Percentiles rank a stretch among this genome's conserved stretches.
Evolutionary conservation across 2,329 filamentous ascomycete species (phyloP).

Genomic region (Penicillium nordicum): DNA sequence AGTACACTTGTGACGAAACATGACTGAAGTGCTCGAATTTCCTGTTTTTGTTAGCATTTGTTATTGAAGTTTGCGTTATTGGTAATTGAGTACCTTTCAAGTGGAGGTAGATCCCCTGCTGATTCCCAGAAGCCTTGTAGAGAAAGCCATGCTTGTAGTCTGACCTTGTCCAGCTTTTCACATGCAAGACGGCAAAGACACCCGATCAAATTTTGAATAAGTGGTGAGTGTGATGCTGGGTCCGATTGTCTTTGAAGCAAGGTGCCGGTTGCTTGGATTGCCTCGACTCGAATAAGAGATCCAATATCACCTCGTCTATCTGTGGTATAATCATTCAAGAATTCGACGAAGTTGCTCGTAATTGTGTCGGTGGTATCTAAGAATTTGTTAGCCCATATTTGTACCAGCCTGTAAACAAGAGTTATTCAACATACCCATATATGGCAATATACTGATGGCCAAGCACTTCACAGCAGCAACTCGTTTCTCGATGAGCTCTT

Average conservation of each 20-base stretch:
- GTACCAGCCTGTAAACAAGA: background rate
- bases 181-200: conserved; percentile 66
- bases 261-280: conserved; percentile 61
- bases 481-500: conserved; percentile 42
- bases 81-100: conserved; percentile 41
- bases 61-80: background rate
- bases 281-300: conserved; percentile 77
- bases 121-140: conserved; percentile 42
- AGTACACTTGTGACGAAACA: conserved; percentile 45
- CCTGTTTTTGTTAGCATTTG: conserved; percentile 24
- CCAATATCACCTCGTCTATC: conserved; percentile 87
- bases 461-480: conserved; percentile 42
- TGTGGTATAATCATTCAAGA: conserved; percentile 83
- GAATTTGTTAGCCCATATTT: conserved; percentile 13
- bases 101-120: conserved; percentile 30
- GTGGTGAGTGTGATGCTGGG: conserved; percentile 10
- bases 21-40: conserved; percentile 45
- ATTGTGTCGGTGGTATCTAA: conserved; percentile 32
- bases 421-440: conserved; percentile 31
- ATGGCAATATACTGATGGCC: conserved; percentile 35
- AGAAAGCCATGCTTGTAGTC: conserved; percentile 52
- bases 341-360: conserved; percentile 30
- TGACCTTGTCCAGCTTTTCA: conserved; percentile 87
- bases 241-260: conserved; percentile 25
- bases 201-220: conserved; percentile 30